Evolutionary conservation across 129 eudicot species (phyloP).

Genomic region (Tanacetum coccineum): DNA sequence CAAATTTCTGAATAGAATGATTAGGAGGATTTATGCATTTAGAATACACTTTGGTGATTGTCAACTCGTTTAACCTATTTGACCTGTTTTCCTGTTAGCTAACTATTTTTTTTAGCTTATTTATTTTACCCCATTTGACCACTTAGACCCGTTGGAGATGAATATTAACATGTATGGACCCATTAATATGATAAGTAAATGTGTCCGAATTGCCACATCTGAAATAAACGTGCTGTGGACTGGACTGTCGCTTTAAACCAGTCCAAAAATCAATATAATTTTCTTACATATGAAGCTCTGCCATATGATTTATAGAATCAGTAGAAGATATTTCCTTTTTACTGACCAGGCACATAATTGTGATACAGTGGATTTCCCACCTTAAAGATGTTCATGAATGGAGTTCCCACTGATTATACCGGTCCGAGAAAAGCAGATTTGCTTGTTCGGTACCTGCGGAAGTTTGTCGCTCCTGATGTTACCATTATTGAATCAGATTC

Average conservation of each 20-base stretch:
- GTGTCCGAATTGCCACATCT: background rate
- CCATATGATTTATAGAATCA: background rate
- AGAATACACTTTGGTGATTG: background rate
- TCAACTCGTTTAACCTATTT: background rate
- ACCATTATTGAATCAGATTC: constrained; percentile 71
- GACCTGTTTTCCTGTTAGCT: background rate
- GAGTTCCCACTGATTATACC: constrained; percentile 80
- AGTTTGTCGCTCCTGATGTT: constrained; percentile 94
- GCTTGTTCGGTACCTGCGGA: constrained; percentile 65
- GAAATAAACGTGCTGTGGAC: background rate
- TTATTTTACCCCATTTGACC: background rate
- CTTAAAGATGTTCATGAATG: constrained; percentile 84
- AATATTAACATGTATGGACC: background rate
- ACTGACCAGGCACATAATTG: constrained; percentile 1
- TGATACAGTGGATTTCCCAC: constrained; percentile 91
- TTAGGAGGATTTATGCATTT: background rate
- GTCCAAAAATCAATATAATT: background rate
- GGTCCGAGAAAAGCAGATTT: constrained; percentile 89
- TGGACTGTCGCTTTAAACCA: background rate
- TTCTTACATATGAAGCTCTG: background rate
- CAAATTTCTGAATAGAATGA: background rate
- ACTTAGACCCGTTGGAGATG: background rate
- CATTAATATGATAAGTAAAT: background rate
- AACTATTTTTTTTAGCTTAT: background rate
- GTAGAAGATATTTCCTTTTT: constrained; percentile 11